phyloP scores from a whole-genome alignment of 2,329 filamentous ascomycete genomes.

The Lachnellula willkommii region DNA sequence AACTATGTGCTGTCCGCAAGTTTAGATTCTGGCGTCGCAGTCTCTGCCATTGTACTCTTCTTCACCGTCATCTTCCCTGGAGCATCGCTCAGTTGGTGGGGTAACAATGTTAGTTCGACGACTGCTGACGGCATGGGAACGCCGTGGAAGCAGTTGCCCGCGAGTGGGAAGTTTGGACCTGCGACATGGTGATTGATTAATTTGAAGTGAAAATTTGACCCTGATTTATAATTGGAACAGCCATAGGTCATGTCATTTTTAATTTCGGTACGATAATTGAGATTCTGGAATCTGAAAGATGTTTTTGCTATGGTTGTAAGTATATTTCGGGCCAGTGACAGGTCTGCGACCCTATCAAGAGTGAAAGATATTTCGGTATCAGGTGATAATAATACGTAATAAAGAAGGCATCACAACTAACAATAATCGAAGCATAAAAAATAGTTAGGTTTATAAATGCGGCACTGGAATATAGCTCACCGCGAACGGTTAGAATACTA shows the following conservation, averaged over 20 bases:
- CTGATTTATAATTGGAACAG: background rate
- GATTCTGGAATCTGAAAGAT: too few species aligned
- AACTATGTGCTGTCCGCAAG: constrained; percentile 71
- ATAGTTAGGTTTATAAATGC: too few species aligned
- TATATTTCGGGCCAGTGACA: too few species aligned
- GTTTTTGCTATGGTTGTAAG: too few species aligned
- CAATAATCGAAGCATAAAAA: too few species aligned
- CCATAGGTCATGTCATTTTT: background rate
- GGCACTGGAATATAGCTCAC: too few species aligned
- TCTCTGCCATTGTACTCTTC: constrained; percentile 67
- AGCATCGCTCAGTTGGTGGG: constrained; percentile 64
- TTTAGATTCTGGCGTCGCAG: constrained; percentile 61
- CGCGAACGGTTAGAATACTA: too few species aligned
- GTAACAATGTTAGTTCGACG: constrained; percentile 31
- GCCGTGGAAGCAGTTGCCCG: constrained; percentile 14
- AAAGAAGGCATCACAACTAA: too few species aligned
- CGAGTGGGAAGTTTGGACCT: constrained; percentile 12
- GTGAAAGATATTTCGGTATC: too few species aligned
- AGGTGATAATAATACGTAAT: too few species aligned
- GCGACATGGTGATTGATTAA: background rate
- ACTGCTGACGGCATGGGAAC: constrained; percentile 19
- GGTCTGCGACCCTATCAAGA: too few species aligned
- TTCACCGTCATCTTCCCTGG: constrained; percentile 57
- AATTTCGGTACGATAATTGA: too few species aligned
- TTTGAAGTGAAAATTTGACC: background rate